Conservation (phyloP, 495 filamentous ascomycete genomes). For the Aspergillus ellipticus region DNA sequence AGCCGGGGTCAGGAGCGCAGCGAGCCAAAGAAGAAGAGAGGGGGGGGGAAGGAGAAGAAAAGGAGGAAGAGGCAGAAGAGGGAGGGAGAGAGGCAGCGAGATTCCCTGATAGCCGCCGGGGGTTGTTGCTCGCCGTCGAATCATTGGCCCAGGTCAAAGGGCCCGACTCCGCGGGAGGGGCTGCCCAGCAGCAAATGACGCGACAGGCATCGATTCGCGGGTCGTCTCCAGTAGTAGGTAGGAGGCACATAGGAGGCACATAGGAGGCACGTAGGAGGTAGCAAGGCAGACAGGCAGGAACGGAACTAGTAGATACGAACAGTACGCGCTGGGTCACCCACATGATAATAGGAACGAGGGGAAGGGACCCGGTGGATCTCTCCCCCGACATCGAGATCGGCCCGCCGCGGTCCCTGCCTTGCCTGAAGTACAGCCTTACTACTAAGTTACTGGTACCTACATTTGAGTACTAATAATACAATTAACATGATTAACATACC, state of each 20-base stretch:
- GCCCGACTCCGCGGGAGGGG: slow-evolving; percentile 4
- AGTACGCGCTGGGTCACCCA: too few relatives aligned
- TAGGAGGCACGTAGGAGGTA: too few relatives aligned
- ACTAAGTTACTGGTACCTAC: too few relatives aligned
- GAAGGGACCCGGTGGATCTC: too few relatives aligned
- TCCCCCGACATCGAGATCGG: neutral
- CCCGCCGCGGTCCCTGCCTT: neutral
- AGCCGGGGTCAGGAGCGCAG: neutral
- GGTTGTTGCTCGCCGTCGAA: slow-evolving; percentile 27
- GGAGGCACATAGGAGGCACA: too few relatives aligned
- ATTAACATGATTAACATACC: neutral
- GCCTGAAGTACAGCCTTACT: too few relatives aligned
- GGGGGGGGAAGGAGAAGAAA: neutral
- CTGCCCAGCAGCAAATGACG: slow-evolving; percentile 11
- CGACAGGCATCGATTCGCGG: neutral
- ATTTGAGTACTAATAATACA: too few relatives aligned
- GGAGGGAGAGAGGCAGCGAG: slow-evolving; percentile 2
- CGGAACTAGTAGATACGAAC: too few relatives aligned
- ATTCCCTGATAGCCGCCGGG: slow-evolving; percentile 17
- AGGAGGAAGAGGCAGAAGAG: slow-evolving; percentile 1
- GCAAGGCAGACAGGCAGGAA: too few relatives aligned
- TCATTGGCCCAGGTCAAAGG: slow-evolving; percentile 16
- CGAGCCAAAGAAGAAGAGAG: neutral
- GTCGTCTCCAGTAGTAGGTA: too few relatives aligned
- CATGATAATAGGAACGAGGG: too few relatives aligned